Percentiles rank a stretch among this genome's conserved stretches.
Conservation (phyloP, 78 protist genomes). For the Pelomyxa schiedti region DNA sequence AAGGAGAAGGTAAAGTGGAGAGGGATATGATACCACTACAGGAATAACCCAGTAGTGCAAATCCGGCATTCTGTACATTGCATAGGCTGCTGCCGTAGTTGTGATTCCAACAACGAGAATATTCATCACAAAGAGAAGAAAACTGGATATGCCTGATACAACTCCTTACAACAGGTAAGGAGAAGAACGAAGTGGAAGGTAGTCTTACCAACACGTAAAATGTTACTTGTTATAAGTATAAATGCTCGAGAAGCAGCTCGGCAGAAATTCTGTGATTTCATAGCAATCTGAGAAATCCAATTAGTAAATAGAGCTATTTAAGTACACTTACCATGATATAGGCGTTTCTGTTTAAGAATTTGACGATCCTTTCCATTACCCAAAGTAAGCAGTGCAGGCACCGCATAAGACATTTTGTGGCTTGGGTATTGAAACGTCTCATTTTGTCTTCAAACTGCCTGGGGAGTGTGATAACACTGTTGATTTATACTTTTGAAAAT, state of each 20-base stretch:
- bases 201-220: conserved; percentile 53
- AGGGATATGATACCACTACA: too few species aligned
- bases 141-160: conserved; percentile 30
- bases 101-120: conserved; percentile 17
- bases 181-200: too few species aligned
- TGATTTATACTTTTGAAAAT: conserved; percentile 28
- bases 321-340: conserved; percentile 49
- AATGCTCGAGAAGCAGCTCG: conserved; percentile 49
- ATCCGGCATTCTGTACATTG: too few species aligned
- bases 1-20: too few species aligned
- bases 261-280: conserved; percentile 64
- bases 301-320: not conserved
- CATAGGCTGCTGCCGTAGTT: conserved; percentile 15
- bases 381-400: conserved; percentile 57
- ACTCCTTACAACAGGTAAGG: too few species aligned
- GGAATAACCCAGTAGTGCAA: too few species aligned
- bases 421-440: too few species aligned
- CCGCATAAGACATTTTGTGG: conserved; percentile 21
- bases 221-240: conserved; percentile 43
- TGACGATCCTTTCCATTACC: conserved; percentile 66
- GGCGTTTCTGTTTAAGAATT: conserved; percentile 72
- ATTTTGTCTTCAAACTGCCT: too few species aligned
- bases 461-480: too few species aligned
- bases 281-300: conserved; percentile 32
- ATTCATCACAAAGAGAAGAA: conserved; percentile 45